Evolutionary conservation across 169 alveolate genomes (phyloP), one percentile per base, ranked within the genome.

Genomic region (Besnoitia besnoiti): DNA sequence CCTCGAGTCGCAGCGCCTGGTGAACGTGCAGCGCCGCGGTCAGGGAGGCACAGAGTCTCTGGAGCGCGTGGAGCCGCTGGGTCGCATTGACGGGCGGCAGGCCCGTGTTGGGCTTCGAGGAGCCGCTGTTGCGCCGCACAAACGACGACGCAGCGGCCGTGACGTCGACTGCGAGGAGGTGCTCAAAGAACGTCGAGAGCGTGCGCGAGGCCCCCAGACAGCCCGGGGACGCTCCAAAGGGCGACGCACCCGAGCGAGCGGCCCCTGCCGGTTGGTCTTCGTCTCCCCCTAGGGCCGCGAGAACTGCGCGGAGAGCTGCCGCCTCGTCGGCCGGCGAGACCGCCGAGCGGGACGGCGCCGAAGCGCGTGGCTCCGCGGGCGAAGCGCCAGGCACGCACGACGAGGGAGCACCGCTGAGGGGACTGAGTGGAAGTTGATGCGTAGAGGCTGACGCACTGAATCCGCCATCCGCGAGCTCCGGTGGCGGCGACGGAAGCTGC

Each of bases 1-100:
- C 67, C 33, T 55, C 67, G 67, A 55, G 67, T n/a, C 67, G 67
- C 30, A 55, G 67, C 67, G 67, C 67, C 67, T 55, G 67, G 67
- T 55, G 67, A 55, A 19, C 67, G 24, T 55, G 67, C 30, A 55
- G 67, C 7, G 67, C 67, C 30, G 67, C 67, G 33, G 7, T 16
- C n/a, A 55, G 67, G 3, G 67, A 55, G 30, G 33, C 12, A n/a
- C 7, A 55, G 67, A 55, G 67, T 16, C 67, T 5, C 67, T 55
- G 67, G 67, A 55, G 67, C 12, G 67, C 67, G 33, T 55, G 33
- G 27, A 55, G 67, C 12, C 67, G 67, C 67, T 55, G 67, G 30
- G 24, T n/a, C 4, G 67, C 33, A 16, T 55, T 55, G 33, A 55
- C 33, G n/a, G 67, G 3, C 27, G 67, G 67, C 30, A 55, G 67